These are phyloP conservation scores for Mucor velutinosus DNA, from an alignment of 371 early-diverging fungal species.

Conservation along the genomic window DNA sequence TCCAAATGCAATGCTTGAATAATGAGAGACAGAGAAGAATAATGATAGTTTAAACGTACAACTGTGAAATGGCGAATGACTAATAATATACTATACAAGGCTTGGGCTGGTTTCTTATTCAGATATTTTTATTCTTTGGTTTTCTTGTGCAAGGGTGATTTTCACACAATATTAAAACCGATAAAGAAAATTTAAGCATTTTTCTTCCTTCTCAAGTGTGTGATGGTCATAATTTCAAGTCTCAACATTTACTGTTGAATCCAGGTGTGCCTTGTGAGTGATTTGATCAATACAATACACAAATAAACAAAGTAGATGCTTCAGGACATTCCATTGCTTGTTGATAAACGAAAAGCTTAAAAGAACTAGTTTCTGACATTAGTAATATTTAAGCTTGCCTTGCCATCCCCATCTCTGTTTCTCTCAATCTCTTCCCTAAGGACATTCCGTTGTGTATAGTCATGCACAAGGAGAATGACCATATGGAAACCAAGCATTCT, in stretches of 20 bases:
- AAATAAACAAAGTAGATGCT: not conserved
- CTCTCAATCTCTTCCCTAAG: no score
- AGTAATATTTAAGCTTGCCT: not conserved
- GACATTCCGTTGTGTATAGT: not conserved
- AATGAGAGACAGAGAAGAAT: not conserved
- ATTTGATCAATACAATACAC: not conserved
- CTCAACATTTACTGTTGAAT: no score
- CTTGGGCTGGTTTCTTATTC: not conserved
- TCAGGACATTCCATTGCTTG: not conserved
- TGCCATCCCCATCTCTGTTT: not conserved
- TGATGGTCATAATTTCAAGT: not conserved
- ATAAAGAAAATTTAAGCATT: not conserved
- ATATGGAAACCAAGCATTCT: not conserved
- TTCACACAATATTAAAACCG: not conserved
- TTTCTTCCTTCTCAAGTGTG: not conserved
- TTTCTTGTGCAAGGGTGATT: not conserved
- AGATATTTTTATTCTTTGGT: not conserved
- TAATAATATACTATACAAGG: not conserved
- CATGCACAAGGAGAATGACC: conserved; percentile 3
- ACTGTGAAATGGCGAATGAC: not conserved
- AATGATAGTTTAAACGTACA: not conserved
- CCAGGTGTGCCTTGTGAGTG: no score
- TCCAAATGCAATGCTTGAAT: not conserved
- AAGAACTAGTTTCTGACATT: not conserved
- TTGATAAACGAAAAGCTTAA: not conserved